Base-by-base conservation (phyloP, 2,329 filamentous ascomycete genomes). In the Epichloe gansuensis region DNA sequence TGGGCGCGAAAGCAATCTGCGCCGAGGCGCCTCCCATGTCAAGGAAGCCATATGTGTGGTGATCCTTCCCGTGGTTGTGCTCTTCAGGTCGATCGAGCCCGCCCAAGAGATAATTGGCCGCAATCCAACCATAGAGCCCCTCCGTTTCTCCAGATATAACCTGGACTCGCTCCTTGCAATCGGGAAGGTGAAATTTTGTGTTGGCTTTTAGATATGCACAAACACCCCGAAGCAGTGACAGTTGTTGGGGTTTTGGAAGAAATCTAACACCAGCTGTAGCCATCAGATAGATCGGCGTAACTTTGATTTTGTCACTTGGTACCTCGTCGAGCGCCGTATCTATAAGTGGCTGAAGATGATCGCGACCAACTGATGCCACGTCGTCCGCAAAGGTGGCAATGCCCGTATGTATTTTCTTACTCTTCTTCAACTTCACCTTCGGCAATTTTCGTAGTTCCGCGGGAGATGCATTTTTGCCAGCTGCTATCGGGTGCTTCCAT, bases 11-110 rank as follows among this genome's bases (percentile, higher is more conserved):
- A 0, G 94, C 93, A 62, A 98, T 97, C 69, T 98, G 93, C 15
- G 93, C 91, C 0, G 91, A 97, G 27, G 93, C 93, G 49, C 93
- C 93, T 48, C 93, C 93, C 94, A 98, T 98, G 65, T 98, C 93
- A 55, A 98, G 73, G 63, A 98, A 98, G 0, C 93, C 93, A 66
- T 97, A 98, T 0, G 93, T 98, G 63, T 90, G 87, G 65, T 97
- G 93, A 27, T 79, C 81, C 58, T 95, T 89, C 50, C 89, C 89
- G 65, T 95, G 89, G 50, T 80, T 73, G 61, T 95, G 87, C 13
- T 81, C 71, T 49, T 83, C 72, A 0, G 88, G 84, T 17, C 78
- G 74, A 65, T 97, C 87, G 61, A 98, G 97, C 4, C 89, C 89
- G 31, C 89, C 91, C 1, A 98, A 75, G 34, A 98, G 71, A 63